phyloP scores from a whole-genome alignment of 2,329 filamentous ascomycete species.

The Ceratocystis harringtonii region DNA sequence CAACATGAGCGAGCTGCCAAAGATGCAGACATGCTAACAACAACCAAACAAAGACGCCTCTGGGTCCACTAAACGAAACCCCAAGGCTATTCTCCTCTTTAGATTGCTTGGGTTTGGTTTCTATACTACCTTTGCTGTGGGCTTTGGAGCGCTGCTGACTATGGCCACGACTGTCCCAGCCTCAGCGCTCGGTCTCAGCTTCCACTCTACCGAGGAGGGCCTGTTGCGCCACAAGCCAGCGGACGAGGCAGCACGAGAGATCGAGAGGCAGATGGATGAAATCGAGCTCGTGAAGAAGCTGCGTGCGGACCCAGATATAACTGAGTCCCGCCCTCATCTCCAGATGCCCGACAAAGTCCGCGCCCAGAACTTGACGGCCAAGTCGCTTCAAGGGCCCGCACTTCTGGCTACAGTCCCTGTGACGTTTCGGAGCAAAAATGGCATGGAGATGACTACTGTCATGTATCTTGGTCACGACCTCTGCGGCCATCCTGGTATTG shows the following conservation, averaged over 20 bases:
- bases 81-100: slow-evolving; percentile 8
- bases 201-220: slow-evolving; percentile 52
- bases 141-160: slow-evolving; percentile 11
- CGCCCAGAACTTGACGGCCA: slow-evolving; percentile 64
- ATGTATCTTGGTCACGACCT: slow-evolving; percentile 58
- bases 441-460: slow-evolving; percentile 55
- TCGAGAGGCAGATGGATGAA: slow-evolving; percentile 59
- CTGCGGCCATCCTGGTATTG: slow-evolving; percentile 79
- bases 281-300: slow-evolving; percentile 62
- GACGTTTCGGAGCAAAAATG: slow-evolving; percentile 56
- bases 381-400: slow-evolving; percentile 58
- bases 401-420: slow-evolving; percentile 70
- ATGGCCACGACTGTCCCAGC: slow-evolving; percentile 17
- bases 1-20: not conserved
- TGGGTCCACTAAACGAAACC: slow-evolving; percentile 2
- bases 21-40: not conserved
- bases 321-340: slow-evolving; percentile 70
- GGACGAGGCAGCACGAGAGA: slow-evolving; percentile 39
- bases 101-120: slow-evolving; percentile 10
- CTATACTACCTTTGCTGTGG: slow-evolving; percentile 11
- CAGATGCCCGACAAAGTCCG: slow-evolving; percentile 63
- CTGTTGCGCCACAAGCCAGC: slow-evolving; percentile 47
- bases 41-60: not conserved
- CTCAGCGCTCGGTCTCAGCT: slow-evolving; percentile 19
- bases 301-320: slow-evolving; percentile 49